Evolutionary conservation across 139 green algal genomes (phyloP).

Genomic region (Chlorella sorokiniana): DNA sequence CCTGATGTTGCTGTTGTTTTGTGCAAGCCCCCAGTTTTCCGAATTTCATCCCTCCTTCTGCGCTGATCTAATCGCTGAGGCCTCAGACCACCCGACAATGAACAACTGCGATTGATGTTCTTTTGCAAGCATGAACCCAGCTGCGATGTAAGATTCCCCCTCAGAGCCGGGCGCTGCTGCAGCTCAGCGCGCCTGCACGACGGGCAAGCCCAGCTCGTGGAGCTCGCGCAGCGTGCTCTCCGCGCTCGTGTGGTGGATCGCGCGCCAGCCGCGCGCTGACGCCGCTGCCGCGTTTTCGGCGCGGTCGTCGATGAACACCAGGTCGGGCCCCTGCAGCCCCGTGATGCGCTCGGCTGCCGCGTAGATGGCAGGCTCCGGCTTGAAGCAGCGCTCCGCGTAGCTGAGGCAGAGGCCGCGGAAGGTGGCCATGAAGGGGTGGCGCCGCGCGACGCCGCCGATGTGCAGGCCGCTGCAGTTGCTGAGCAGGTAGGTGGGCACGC

Average conservation of each 20-base stretch:
- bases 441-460: not conserved
- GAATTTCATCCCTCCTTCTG: too few relatives aligned
- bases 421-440: not conserved
- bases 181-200: not conserved
- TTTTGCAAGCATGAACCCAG: too few relatives aligned
- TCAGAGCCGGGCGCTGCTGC: too few relatives aligned
- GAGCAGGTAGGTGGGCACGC: not conserved
- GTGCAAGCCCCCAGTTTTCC: too few relatives aligned
- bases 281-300: constrained; percentile 17
- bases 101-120: too few relatives aligned
- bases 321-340: not conserved
- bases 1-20: not conserved
- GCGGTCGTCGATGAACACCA: constrained; percentile 31
- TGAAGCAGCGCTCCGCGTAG: constrained; percentile 7
- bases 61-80: too few relatives aligned
- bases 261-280: not conserved
- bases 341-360: not conserved
- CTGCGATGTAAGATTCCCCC: too few relatives aligned
- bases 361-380: constrained; percentile 18
- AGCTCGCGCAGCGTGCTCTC: not conserved
- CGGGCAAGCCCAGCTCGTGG: constrained; percentile 17
- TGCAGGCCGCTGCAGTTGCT: not conserved
- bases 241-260: constrained; percentile 16
- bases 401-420: not conserved
- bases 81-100: too few relatives aligned